Evolutionary conservation across 768 basidiomycete species (phyloP).

Genomic region (Collybia mongolica): DNA sequence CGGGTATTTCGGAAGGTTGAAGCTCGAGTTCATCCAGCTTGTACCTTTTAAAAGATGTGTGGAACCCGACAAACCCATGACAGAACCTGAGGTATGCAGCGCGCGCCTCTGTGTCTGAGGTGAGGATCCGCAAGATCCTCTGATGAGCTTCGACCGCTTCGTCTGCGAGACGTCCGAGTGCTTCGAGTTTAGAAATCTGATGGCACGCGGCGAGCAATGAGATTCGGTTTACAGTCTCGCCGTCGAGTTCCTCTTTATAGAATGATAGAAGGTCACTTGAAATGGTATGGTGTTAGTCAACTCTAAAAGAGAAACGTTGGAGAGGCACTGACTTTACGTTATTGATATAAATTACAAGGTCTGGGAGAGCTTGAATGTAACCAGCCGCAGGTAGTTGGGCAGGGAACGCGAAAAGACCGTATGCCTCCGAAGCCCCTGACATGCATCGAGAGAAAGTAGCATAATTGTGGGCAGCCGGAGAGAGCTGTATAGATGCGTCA

Average conservation of each 20-base stretch:
- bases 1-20: too few relatives aligned
- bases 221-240: slow-evolving; percentile 33
- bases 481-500: too few relatives aligned
- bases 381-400: slow-evolving; percentile 23
- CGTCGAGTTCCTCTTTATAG: slow-evolving; percentile 37
- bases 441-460: slow-evolving; percentile 20
- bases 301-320: too few relatives aligned
- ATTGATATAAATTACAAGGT: slow-evolving; percentile 28
- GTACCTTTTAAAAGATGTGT: slow-evolving; percentile 23
- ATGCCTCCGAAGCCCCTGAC: slow-evolving; percentile 36
- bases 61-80: slow-evolving; percentile 25
- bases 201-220: slow-evolving; percentile 26
- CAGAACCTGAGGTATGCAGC: slow-evolving; percentile 5
- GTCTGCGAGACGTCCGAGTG: slow-evolving; percentile 19
- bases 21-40: neutral
- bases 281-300: neutral
- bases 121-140: slow-evolving; percentile 21
- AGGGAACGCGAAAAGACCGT: slow-evolving; percentile 33
- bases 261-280: slow-evolving; percentile 38
- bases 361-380: slow-evolving; percentile 38
- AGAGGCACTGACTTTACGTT: slow-evolving; percentile 32
- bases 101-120: slow-evolving; percentile 6
- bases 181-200: slow-evolving; percentile 23
- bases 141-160: slow-evolving; percentile 22
- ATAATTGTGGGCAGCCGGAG: slow-evolving; percentile 16